Conservation (phyloP, 225 moss, liverwort and hornwort species). For the Antitrichia curtipendula region DNA sequence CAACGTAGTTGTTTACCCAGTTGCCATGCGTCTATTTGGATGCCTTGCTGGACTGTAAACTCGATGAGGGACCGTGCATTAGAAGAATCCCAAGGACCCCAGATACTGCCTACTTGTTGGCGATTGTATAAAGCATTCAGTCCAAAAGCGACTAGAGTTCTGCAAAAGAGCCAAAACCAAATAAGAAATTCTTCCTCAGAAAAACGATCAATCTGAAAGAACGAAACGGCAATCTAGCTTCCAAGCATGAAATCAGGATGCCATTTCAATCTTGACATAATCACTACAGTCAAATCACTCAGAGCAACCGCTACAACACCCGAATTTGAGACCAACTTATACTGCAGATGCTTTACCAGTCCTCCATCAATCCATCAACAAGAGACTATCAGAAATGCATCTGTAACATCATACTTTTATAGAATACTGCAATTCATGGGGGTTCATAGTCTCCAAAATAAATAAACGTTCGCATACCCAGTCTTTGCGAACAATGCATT, state of each 20-base stretch:
- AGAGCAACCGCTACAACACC: not conserved
- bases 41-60: constrained; percentile 50
- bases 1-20: constrained; percentile 40
- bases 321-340: not conserved
- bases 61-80: constrained; percentile 73
- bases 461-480: constrained; percentile 34
- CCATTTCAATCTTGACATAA: not conserved
- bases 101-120: not conserved
- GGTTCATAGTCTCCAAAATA: not conserved
- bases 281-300: not conserved
- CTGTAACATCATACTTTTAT: not conserved
- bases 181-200: not conserved
- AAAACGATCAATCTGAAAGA: not conserved
- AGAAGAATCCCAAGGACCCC: constrained; percentile 58
- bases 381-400: not conserved
- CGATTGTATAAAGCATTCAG: constrained; percentile 70
- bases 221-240: not conserved
- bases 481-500: constrained; percentile 54
- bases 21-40: constrained; percentile 84
- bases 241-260: not conserved
- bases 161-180: constrained; percentile 13
- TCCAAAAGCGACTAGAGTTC: constrained; percentile 73
- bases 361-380: not conserved
- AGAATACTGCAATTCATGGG: not conserved
- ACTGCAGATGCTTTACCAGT: not conserved